Percentiles rank a stretch among this genome's conserved stretches.
Conservation (phyloP, 345 rosid genomes). For the Ceriops decandra region DNA sequence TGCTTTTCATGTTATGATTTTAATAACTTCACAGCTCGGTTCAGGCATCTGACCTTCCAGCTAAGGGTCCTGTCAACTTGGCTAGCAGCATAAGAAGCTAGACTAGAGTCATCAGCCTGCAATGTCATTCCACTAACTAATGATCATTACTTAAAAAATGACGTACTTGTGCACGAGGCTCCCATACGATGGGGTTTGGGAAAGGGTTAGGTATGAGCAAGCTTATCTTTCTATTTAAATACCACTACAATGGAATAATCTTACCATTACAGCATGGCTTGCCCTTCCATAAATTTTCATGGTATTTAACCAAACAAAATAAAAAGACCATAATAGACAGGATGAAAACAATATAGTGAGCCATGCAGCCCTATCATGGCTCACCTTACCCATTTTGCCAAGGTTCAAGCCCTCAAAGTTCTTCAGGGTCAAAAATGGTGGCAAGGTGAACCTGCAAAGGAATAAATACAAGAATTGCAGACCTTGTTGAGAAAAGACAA, state of each 20-base stretch:
- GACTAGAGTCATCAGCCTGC: conserved; percentile 83
- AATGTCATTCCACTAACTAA: conserved; percentile 1
- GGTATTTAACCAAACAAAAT: background rate
- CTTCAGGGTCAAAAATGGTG: conserved; percentile 68
- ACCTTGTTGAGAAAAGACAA: conserved; percentile 1
- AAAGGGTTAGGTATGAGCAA: too few relatives aligned
- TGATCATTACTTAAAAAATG: too few relatives aligned
- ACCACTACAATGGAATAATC: too few relatives aligned
- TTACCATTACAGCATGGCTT: too few relatives aligned
- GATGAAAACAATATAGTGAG: background rate
- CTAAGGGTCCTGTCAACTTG: conserved; percentile 75
- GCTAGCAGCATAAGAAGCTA: conserved; percentile 84
- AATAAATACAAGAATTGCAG: conserved; percentile 6
- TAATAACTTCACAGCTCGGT: background rate
- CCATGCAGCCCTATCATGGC: conserved; percentile 1
- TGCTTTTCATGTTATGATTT: background rate
- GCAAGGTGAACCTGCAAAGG: conserved; percentile 59
- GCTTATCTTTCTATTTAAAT: too few relatives aligned
- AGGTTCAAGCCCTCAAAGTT: conserved; percentile 85
- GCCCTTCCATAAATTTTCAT: background rate
- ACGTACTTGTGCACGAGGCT: too few relatives aligned
- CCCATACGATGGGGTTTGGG: too few relatives aligned
- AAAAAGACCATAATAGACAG: too few relatives aligned
- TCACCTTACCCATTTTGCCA: conserved; percentile 70
- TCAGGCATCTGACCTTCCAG: conserved; percentile 63